phyloP scores from a whole-genome alignment of 192 early-diverging fungal species.

The Gigaspora rosea region DNA sequence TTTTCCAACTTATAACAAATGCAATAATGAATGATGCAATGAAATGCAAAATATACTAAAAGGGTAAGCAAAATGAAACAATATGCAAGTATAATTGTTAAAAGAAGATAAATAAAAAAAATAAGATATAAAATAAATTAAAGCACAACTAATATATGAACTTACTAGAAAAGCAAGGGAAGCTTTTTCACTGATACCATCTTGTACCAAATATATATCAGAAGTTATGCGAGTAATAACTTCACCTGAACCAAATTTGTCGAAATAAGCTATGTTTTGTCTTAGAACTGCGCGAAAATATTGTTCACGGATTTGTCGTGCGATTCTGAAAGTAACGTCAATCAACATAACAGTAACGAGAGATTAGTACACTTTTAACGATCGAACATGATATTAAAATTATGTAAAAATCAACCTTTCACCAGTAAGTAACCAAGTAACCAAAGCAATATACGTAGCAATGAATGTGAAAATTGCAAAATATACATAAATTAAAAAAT shows the following conservation, averaged over 20 bases:
- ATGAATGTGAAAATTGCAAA: too few relatives aligned
- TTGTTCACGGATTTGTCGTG: conserved; percentile 49
- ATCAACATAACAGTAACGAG: too few relatives aligned
- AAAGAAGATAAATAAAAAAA: too few relatives aligned
- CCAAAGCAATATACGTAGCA: conserved; percentile 35
- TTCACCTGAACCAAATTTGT: conserved; percentile 35
- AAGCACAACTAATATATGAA: too few relatives aligned
- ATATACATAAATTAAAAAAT: too few relatives aligned
- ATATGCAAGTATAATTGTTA: too few relatives aligned
- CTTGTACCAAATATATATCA: conserved; percentile 83
- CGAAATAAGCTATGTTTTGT: conserved; percentile 55
- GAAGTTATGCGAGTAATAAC: conserved; percentile 79
- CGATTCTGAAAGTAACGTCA: too few relatives aligned
- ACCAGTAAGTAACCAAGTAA: conserved; percentile 52
- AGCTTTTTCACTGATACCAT: conserved; percentile 82
- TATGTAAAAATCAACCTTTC: conserved; percentile 37
- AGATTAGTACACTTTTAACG: too few relatives aligned
- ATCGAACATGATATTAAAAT: too few relatives aligned
- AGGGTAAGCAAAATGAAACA: conserved; percentile 42
- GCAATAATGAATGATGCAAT: conserved; percentile 72
- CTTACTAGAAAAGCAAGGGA: background rate
- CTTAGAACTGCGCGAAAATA: conserved; percentile 79
- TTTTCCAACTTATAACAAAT: conserved; percentile 24
- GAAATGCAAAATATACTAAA: conserved; percentile 66
- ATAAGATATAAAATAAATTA: too few relatives aligned